Conservation (phyloP, 805 yeast genomes). For the Yarrowia phangngaensis region DNA sequence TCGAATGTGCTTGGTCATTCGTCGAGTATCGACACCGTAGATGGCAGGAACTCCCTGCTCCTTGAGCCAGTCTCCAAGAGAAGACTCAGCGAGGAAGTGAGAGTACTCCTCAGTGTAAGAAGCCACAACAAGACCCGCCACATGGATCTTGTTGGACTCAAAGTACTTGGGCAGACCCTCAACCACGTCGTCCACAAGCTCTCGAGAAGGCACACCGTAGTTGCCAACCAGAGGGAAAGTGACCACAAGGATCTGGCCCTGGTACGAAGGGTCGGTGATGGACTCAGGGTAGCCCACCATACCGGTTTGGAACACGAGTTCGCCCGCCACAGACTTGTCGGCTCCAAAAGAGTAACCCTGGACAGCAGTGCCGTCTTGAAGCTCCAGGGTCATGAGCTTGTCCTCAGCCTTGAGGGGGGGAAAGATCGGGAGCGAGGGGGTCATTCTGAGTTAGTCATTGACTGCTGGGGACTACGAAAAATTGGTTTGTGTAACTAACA, state of each 20-base stretch:
- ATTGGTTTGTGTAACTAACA: no score
- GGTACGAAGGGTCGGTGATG: slow-evolving; percentile 96
- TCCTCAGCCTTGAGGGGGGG: slow-evolving; percentile 85
- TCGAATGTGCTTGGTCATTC: slow-evolving; percentile 88
- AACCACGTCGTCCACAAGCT: slow-evolving; percentile 66
- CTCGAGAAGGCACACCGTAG: slow-evolving; percentile 96
- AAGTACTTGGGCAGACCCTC: slow-evolving; percentile 82
- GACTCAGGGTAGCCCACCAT: slow-evolving; percentile 99
- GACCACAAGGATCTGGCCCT: slow-evolving; percentile 93
- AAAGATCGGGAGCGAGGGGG: slow-evolving; percentile 69
- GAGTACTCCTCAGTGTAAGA: slow-evolving; percentile 95
- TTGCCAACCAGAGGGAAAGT: slow-evolving; percentile 97
- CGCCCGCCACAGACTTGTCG: slow-evolving; percentile 83
- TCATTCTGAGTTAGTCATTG: slow-evolving; percentile 25
- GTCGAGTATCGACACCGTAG: slow-evolving; percentile 96
- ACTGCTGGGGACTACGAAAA: not conserved
- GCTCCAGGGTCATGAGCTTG: slow-evolving; percentile 80
- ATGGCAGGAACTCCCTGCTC: slow-evolving; percentile 91
- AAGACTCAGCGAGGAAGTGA: slow-evolving; percentile 87
- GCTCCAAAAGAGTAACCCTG: slow-evolving; percentile 99
- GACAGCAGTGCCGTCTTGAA: slow-evolving; percentile 77
- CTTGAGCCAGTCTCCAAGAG: slow-evolving; percentile 90
- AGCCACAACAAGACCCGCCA: slow-evolving; percentile 95
- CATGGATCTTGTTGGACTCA: slow-evolving; percentile 87
- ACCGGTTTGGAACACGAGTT: slow-evolving; percentile 98